Evolutionary conservation across 2,329 filamentous ascomycete species (phyloP), one percentile per base, ranked within the genome.

Genomic region (Arthrobotrys pseudoclavata): DNA sequence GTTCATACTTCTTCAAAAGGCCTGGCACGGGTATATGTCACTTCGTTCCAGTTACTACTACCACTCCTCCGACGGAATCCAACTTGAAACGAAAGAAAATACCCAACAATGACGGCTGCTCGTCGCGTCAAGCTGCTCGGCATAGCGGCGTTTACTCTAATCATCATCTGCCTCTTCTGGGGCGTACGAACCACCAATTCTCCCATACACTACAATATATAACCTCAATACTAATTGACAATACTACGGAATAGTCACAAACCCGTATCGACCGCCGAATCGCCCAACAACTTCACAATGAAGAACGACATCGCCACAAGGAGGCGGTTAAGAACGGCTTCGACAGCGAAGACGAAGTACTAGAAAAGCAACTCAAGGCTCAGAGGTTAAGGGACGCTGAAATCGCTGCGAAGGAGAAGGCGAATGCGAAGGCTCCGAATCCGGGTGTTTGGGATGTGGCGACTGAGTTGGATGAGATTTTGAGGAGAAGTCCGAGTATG

Each of bases 401-500:
- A 82, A 86, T 90, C 47, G 87, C 89, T 76, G 91, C 89, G 31
- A 92, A 91, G 84, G 89, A 90, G 77, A 86, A 87, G 53, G 91
- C 90, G 50, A 91, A 92, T 81, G 86, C 89, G 79, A 92, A 92
- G 83, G 86, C 87, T 0, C 86, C 88, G 31, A 83, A 82, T 69
- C 81, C 82, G n/a, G 82, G 82, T 82, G 63, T 75, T 79, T 87
- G 88, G 69, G 87, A 90, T 69, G 89, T 91, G 1, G 90, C 94
- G 83, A 84, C 85, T 18, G 92, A 93, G 83, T 84, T 98, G 79
- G 91, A 93, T 82, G 84, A 84, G 6, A 97, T 98, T 60, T 84
- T 98, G 79, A 96, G 94, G 85, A 91, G 90, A 82, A 90, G 92
- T 2, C 94, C 95, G 15, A 91, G 93, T 96, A 88, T 80, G 88